Evolutionary conservation across 331 rosid species (phyloP).

Genomic region (Erythrophleum ivorense): DNA sequence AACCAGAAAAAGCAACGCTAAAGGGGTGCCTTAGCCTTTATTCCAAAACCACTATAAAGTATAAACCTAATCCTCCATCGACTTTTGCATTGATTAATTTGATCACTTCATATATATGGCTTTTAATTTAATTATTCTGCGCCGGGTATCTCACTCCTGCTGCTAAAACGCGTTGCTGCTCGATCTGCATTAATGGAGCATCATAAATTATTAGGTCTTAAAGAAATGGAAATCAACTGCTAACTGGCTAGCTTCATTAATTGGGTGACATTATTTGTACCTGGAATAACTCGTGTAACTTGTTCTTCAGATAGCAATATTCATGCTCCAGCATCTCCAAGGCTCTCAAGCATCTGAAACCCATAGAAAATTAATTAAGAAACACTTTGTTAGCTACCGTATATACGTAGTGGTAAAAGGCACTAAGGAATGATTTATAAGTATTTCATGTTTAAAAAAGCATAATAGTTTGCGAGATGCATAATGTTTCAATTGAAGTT

Average conservation of each 20-base stretch:
- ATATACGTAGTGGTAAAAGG: too few species aligned
- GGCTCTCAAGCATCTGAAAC: slow-evolving; percentile 77
- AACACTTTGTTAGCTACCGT: not conserved
- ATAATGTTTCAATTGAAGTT: not conserved
- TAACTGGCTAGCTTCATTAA: not conserved
- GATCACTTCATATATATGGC: not conserved
- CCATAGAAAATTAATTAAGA: not conserved
- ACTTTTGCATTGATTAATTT: not conserved
- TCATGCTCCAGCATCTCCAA: slow-evolving; percentile 89
- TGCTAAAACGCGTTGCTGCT: slow-evolving; percentile 84
- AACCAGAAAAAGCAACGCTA: not conserved
- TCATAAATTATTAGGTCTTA: not conserved
- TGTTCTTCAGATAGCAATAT: slow-evolving; percentile 93
- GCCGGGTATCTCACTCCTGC: slow-evolving; percentile 86
- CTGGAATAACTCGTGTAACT: slow-evolving; percentile 89
- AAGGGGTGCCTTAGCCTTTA: not conserved
- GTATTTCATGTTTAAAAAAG: too few species aligned
- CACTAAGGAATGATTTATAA: too few species aligned
- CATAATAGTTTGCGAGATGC: not conserved
- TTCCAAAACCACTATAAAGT: not conserved
- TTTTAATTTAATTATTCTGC: slow-evolving; percentile 43
- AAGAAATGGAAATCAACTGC: not conserved
- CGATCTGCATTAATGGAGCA: slow-evolving; percentile 49
- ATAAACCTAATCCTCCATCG: not conserved
- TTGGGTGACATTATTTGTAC: slow-evolving; percentile 42